Percentiles rank a stretch among this genome's conserved stretches.
Conservation (phyloP, 2,329 filamentous ascomycete species). For the Epichloe sp. region DNA sequence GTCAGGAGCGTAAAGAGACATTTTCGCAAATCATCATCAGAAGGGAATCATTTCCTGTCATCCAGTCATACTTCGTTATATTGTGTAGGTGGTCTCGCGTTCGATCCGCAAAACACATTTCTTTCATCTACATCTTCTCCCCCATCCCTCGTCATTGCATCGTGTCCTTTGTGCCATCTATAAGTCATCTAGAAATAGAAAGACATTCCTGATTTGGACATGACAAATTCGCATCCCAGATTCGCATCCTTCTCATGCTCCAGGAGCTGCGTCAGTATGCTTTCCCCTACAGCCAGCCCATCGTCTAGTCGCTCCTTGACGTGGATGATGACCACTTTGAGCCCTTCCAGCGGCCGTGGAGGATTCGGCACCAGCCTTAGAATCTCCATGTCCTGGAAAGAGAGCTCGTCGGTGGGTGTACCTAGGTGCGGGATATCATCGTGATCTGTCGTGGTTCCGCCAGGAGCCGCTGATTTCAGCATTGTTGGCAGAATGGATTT, state of each 20-base stretch:
- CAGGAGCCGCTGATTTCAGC: slow-evolving; percentile 8
- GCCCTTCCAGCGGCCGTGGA: slow-evolving; percentile 47
- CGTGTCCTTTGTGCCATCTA: background rate
- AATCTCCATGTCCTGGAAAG: slow-evolving; percentile 24
- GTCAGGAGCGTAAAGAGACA: no score
- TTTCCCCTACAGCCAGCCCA: slow-evolving; percentile 48
- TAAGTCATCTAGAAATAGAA: slow-evolving; percentile 30
- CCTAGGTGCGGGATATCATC: slow-evolving; percentile 29
- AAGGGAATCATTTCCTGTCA: background rate
- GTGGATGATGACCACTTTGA: slow-evolving; percentile 82
- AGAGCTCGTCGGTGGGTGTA: slow-evolving; percentile 35
- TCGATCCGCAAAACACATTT: no score
- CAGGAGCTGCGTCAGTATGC: slow-evolving; percentile 56
- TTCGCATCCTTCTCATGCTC: slow-evolving; percentile 50
- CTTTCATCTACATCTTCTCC: background rate
- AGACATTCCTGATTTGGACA: slow-evolving; percentile 54
- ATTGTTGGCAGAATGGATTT: slow-evolving; percentile 26
- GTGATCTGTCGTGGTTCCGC: background rate
- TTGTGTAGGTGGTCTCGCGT: background rate
- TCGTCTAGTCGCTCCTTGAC: slow-evolving; percentile 78
- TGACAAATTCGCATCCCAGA: slow-evolving; percentile 68
- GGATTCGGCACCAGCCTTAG: slow-evolving; percentile 11
- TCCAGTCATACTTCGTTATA: slow-evolving; percentile 4
- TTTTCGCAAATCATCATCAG: no score
- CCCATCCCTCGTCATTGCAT: no score